Evolutionary conservation across 1,284 basidiomycete genomes (phyloP), one percentile per base, ranked within the genome.

Genomic region (Thecaphora thlaspeos): DNA sequence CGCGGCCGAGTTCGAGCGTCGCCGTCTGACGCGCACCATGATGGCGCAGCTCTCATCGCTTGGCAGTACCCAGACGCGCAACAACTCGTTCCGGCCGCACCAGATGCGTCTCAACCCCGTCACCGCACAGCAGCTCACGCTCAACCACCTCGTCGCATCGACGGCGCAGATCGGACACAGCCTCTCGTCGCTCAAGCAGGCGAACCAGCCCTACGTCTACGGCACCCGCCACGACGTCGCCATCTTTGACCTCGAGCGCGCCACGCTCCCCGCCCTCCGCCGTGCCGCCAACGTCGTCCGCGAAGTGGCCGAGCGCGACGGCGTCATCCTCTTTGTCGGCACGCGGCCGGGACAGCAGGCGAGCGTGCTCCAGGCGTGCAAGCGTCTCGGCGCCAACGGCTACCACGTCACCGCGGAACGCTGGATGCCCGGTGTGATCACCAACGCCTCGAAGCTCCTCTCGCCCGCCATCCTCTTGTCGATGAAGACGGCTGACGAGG

Each of bases 111-210:
- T 86, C 68, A 83, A 84, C 62, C 87, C 90, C 15, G 77, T 83
- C 8, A 76, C 81, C 21, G 82, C 86, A 9, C 80, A 84, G 43
- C 81, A 88, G 57, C 82, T 87, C 54, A 91, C 91, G 1, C 82
- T 94, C 41, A 93, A 91, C 10, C 88, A 93, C 41, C 86, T 99
- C 53, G 82, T 97, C 39, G 92, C 95, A 0, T 83, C 92, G 8
- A 91, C 91, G 28, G 92, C 95, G 12, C 94, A 97, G 75, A 85
- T 98, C 41, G 95, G 95, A 4, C 94, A 98, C 78, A 83, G 87
- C 23, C 84, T 85, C 44, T 83, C 86, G 2, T 84, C 89, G 61
- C 87, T 94, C 82, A 87, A 90, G 78, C 87, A 89, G 18, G 87
- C 91, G 64, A 93, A 90, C 76, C 83, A 88, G 67, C 90, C 93